phyloP scores from a whole-genome alignment of 106 monocot genomes.

The Acorus calamus region DNA sequence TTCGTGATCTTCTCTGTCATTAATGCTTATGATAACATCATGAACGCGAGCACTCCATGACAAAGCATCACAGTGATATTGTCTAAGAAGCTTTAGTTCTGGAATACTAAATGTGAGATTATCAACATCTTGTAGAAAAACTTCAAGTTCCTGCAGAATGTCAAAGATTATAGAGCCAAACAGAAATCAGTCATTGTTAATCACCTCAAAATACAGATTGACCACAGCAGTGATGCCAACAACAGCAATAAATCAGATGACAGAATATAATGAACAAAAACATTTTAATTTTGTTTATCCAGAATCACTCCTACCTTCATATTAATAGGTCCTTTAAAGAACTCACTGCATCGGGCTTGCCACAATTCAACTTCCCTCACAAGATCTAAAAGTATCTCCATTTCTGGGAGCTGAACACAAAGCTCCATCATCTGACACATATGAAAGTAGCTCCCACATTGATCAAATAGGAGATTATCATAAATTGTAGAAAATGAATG shows the following conservation, averaged over 20 bases:
- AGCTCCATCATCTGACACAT: constrained; percentile 42
- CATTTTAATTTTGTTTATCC: no score
- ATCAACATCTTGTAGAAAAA: constrained; percentile 30
- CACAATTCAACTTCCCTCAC: constrained; percentile 40
- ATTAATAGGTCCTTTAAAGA: constrained; percentile 24
- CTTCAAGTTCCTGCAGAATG: constrained; percentile 51
- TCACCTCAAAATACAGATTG: no score
- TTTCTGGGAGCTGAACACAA: constrained; percentile 49
- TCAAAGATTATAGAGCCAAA: not conserved
- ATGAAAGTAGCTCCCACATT: not conserved
- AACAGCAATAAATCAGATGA: no score
- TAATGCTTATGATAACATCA: constrained; percentile 23
- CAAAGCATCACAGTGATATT: constrained; percentile 36
- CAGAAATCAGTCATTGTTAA: no score
- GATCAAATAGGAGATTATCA: not conserved
- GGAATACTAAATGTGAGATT: constrained; percentile 41
- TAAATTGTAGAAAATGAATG: no score
- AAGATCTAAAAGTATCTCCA: constrained; percentile 35
- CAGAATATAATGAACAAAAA: no score
- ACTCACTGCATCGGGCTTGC: constrained; percentile 37
- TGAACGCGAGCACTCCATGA: constrained; percentile 43
- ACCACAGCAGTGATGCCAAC: no score
- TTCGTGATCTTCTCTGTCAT: constrained; percentile 27
- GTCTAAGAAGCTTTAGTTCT: constrained; percentile 45
- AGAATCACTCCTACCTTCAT: constrained; percentile 34